These are phyloP conservation scores for Leccinellum luteum DNA, from an alignment of 768 basidiomycete species.

Conservation along the genomic window DNA sequence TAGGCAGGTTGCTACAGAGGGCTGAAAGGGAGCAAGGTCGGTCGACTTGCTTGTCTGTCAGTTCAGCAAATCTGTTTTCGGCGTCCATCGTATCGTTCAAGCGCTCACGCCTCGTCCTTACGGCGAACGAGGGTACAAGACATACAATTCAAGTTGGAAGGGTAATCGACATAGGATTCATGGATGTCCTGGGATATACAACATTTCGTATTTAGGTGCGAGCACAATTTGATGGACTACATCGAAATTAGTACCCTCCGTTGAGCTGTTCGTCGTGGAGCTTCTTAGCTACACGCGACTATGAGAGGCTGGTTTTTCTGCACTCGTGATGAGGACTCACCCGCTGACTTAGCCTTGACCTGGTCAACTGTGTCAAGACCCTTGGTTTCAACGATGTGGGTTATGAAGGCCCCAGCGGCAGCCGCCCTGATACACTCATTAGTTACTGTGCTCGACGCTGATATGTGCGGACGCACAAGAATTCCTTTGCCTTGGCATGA, in stretches of 20 bases:
- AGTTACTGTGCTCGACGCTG: neutral
- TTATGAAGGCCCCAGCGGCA: conserved; percentile 53
- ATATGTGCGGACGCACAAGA: conserved; percentile 37
- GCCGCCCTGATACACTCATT: conserved; percentile 43
- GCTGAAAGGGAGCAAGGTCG: conserved; percentile 17
- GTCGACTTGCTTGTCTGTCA: neutral
- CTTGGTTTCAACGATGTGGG: conserved; percentile 55
- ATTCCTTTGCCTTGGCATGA: conserved; percentile 58
- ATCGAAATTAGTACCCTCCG: neutral
- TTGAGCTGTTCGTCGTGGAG: neutral
- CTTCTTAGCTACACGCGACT: conserved; percentile 5
- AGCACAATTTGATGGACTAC: neutral
- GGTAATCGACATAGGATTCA: neutral
- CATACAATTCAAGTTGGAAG: neutral
- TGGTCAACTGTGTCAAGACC: conserved; percentile 50
- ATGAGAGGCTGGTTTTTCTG: neutral
- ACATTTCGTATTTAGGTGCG: neutral
- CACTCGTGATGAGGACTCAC: conserved; percentile 15
- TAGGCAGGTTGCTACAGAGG: conserved; percentile 21
- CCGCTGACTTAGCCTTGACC: conserved; percentile 39
- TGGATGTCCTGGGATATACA: conserved; percentile 10
- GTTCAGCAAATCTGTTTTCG: neutral
- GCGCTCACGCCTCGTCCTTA: neutral
- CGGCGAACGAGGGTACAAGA: neutral
- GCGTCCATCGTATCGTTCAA: too few relatives aligned